Base-by-base conservation (phyloP, 352 stramenopile genomes). In the Phytophthora aleatoria region DNA sequence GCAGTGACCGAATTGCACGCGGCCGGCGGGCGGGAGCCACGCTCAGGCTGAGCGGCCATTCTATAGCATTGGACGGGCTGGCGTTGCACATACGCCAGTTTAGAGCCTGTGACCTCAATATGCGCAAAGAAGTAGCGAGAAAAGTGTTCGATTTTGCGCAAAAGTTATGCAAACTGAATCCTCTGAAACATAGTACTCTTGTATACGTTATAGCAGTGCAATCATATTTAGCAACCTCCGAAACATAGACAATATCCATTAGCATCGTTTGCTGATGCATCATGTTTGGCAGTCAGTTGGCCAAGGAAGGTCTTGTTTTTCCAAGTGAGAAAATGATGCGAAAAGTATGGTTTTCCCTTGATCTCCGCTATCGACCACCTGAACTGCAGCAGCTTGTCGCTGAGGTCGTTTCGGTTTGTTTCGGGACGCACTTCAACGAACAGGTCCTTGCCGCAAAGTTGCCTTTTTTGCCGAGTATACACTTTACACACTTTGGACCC, bases 401-500 rank as follows among this genome's bases (percentile, higher is more conserved):
- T 8, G 31, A 36, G 16, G 20, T 27, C 24, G 33, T 57, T 56
- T 12, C 8, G 9, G 31, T 36, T 33, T 33, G 49, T 56, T 35
- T 41, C 38, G 50, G 44, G 39, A 33, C 26, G 9, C 24, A 39
- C 45, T 64, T 57, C 48, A 57, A 57, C 45, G 43, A 41, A 27
- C 35, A 45, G 8, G 13, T 53, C 15, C 24, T 26, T 33, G 36
- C 36, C 31, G 31, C 6, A 12, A 7, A 43, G 15, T 7, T 43
- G 36, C 36, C 36, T 53, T 55, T 5, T 57, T 56, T 45, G 49
- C 31, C 43, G 43, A 33, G 16, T 45, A 62, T 49, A 61, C 16
- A 54, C 15, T 58, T 61, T 66, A 62, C 57, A 61, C 16, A 54
- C 15, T 58, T 61, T 66, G 58, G 49, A 33, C 58, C 58, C 50